Base-by-base conservation (phyloP, 495 filamentous ascomycete species). In the Penicillium waksmanii region DNA sequence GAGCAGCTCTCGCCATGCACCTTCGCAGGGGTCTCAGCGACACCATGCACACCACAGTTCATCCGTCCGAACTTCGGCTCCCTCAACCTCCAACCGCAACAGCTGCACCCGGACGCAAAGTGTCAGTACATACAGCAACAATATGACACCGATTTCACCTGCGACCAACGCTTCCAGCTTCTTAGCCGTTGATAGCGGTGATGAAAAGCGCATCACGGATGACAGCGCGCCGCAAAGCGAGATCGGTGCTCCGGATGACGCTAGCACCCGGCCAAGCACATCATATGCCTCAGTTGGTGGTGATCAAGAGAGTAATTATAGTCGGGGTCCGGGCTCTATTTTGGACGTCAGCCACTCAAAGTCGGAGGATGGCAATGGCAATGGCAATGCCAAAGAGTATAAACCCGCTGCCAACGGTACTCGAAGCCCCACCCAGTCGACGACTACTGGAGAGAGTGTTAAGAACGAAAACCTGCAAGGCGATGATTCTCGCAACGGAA, bases 81-180 rank as follows among this genome's bases (percentile, higher is more conserved):
- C 70, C 13, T 71, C 73, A 25, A 76, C 56, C 21, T 76, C 78
- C 5, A 73, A 77, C 49, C 71, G 76, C 38, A 75, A 77, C 51
- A 78, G 75, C 51, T 76, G 73, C 61, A 76, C 78, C 8, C 76
- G 77, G 7, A 77, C 76, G 9, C 77, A 80, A 31, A 78, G 76
- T 53, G 58, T 73, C 57, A 73, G 75, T 59, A 74, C 74, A 3
- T 74, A 76, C 57, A 76, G 77, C 60, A 80, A 78, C 57, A 75
- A 68, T 43, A 77, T 74, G 74, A 74, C 75, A 3, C 72, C 73
- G 12, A 77, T 75, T 6, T 82, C 81, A 15, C 80, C 80, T 3
- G 74, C 74, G 9, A 84, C 80, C 18, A 81, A 83, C 56, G 81
- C 80, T 13, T 80, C 81, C 6, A 84, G 81, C 61, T 74, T 82